Base-by-base conservation (phyloP, 176 grass and related monocot species). In the Musa schizocarpa region DNA sequence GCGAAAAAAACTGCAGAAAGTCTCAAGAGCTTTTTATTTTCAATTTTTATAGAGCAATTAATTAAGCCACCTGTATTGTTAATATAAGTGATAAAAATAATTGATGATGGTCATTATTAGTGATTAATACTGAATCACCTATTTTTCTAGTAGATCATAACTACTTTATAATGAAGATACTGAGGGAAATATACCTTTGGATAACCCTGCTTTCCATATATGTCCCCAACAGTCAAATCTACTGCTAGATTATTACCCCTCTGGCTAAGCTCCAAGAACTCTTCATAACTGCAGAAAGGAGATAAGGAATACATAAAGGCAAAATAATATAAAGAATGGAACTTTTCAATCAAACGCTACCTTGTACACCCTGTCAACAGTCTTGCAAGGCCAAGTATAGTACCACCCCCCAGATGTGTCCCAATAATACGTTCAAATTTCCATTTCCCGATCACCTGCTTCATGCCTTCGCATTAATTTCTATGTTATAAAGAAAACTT, bases 361-460 rank as follows among this genome's bases (percentile, higher is more conserved):
- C 95, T 98, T 3, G 88, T 91, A 83, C 83, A 92, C 13, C 89
- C 92, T 63, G 92, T 92, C 77, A 96, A 85, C 10, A 96, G 80
- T 63, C 89, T 89, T 53, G 92, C 92, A 78, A 96, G 89, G 76
- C 92, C 92, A 69, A 83, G 90, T 13, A 98, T 93, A 82, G 94
- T 93, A 73, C 94, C 94, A 54, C 94, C 94, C 76, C 94, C 90
- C 72, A 98, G 75, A 83, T 98, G 94, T 12, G 94, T 92, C 83
- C 94, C 94, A 59, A 98, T 98, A 88, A 98, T 98, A 65, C 94
- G 86, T 78, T 97, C 88, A 69, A 93, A 98, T 82, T 91, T 98
- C 27, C 90, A 86, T 80, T 91, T 98, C 48, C 90, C 94, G 80
- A 86, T 93, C 78, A 98, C 94, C 94, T 98, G 83, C 48, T 82